These are phyloP conservation scores for Nissolia schottii DNA, from an alignment of 306 rosid species.

Conservation along the genomic window DNA sequence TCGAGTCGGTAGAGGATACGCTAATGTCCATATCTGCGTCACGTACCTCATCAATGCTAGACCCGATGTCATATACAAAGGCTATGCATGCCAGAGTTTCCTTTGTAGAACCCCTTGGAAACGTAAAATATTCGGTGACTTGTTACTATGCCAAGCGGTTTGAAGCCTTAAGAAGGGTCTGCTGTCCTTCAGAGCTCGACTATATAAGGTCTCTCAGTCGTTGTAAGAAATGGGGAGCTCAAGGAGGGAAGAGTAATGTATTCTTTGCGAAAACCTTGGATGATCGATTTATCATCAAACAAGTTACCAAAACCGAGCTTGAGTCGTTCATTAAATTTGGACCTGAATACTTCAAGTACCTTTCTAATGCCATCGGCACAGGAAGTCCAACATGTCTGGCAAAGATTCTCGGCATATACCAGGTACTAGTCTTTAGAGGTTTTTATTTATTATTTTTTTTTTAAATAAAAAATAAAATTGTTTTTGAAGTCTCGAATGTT, in stretches of 20 bases:
- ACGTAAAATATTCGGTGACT: slow-evolving; percentile 67
- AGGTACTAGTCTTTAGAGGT: slow-evolving; percentile 49
- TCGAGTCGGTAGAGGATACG: slow-evolving; percentile 60
- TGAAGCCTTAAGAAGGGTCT: slow-evolving; percentile 78
- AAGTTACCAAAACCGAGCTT: slow-evolving; percentile 91
- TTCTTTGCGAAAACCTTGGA: slow-evolving; percentile 95
- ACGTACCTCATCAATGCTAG: slow-evolving; percentile 50
- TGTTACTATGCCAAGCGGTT: slow-evolving; percentile 80
- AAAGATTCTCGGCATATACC: slow-evolving; percentile 94
- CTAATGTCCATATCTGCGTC: slow-evolving; percentile 54
- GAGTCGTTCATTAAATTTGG: slow-evolving; percentile 87
- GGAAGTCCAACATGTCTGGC: slow-evolving; percentile 95
- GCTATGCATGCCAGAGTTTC: slow-evolving; percentile 79
- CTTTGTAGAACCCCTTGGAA: slow-evolving; percentile 73
- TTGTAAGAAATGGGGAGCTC: slow-evolving; percentile 97
- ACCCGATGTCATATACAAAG: slow-evolving; percentile 54
- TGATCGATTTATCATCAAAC: slow-evolving; percentile 87
- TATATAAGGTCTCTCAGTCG: slow-evolving; percentile 88
- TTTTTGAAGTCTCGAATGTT: slow-evolving; percentile 9
- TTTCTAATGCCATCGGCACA: slow-evolving; percentile 63
- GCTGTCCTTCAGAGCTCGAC: slow-evolving; percentile 88
- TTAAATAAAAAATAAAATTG: too few relatives aligned
- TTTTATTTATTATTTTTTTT: not conserved
- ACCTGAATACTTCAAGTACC: slow-evolving; percentile 79
- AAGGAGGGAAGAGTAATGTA: slow-evolving; percentile 97